Conservation (phyloP, 139 green algal species). For the Micractinium sp. region DNA sequence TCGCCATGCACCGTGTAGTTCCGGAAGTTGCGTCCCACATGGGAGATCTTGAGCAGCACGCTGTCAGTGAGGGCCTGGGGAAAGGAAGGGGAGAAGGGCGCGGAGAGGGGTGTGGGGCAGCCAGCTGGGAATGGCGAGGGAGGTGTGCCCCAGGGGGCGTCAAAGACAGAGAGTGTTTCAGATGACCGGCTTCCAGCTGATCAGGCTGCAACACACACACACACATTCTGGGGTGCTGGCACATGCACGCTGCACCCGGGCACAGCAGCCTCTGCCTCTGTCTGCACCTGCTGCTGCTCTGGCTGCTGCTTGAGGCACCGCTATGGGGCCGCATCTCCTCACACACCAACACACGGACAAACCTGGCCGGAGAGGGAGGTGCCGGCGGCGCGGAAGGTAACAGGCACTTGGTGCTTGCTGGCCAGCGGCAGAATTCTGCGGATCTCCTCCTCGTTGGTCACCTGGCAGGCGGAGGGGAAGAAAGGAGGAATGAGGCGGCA, state of each 20-base stretch:
- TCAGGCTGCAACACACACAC: too few relatives aligned
- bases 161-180: too few relatives aligned
- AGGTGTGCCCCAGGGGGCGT: too few relatives aligned
- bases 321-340: too few relatives aligned
- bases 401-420: conserved; percentile 82
- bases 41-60: conserved; percentile 96
- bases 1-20: conserved; percentile 92
- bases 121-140: too few relatives aligned
- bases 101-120: neutral
- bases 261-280: neutral
- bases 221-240: too few relatives aligned
- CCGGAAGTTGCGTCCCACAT: conserved; percentile 96
- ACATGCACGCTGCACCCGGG: too few relatives aligned
- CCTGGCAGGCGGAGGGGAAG: conserved; percentile 41
- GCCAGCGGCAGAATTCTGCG: conserved; percentile 88
- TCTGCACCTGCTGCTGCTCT: too few relatives aligned
- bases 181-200: too few relatives aligned
- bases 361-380: conserved; percentile 91
- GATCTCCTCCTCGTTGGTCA: conserved; percentile 92
- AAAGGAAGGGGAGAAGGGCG: too few relatives aligned
- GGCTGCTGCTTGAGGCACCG: too few relatives aligned
- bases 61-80: conserved; percentile 87
- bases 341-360: neutral
- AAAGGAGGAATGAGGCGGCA: too few relatives aligned
- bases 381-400: conserved; percentile 96